These are phyloP conservation scores for Pseudozyma sp. DNA, from an alignment of 1,284 basidiomycete genomes.

Conservation along the genomic window DNA sequence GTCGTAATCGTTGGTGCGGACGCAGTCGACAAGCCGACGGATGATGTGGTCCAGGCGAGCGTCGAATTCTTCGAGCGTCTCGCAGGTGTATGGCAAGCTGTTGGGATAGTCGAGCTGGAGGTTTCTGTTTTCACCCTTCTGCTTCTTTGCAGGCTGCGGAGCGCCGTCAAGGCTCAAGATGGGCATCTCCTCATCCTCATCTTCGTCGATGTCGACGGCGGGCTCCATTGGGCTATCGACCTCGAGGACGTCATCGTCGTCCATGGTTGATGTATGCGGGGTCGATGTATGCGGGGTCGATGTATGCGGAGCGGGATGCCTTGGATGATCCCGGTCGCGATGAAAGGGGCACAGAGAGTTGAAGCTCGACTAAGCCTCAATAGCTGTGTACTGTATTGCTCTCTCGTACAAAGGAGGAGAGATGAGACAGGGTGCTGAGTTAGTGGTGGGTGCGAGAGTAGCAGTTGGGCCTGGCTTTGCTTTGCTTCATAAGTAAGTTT, in stretches of 20 bases:
- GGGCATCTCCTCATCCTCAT: constrained; percentile 51
- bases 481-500: constrained; percentile 2
- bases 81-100: constrained; percentile 81
- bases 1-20: constrained; percentile 78
- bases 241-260: constrained; percentile 56
- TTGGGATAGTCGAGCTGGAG: constrained; percentile 63
- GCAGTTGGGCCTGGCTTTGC: neutral
- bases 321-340: too few species aligned
- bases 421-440: neutral
- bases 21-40: constrained; percentile 79
- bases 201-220: constrained; percentile 50
- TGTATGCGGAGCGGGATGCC: neutral
- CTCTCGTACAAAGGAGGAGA: neutral
- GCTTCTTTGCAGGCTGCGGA: constrained; percentile 31
- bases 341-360: too few species aligned
- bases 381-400: neutral
- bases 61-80: constrained; percentile 83
- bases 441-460: neutral
- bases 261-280: constrained; percentile 20
- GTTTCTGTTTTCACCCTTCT: constrained; percentile 37
- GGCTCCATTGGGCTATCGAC: constrained; percentile 58
- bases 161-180: constrained; percentile 37
- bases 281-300: neutral
- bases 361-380: too few species aligned
- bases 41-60: constrained; percentile 82